phyloP scores from a whole-genome alignment of 140 eudicot species.

The Flaveria floridana region DNA sequence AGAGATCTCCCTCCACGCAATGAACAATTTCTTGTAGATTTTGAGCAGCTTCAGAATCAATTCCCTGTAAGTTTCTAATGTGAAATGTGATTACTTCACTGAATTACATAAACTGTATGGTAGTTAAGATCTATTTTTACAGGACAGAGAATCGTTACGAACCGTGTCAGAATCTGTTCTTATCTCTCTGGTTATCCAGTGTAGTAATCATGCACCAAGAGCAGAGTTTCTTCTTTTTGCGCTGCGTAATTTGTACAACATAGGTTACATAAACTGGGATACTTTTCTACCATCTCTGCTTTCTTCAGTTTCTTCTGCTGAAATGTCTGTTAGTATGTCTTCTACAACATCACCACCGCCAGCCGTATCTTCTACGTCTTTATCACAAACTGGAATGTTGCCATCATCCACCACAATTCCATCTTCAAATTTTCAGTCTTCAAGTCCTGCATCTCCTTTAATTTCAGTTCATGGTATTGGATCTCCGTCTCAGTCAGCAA shows the following conservation, averaged over 20 bases:
- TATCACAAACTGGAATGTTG: conserved; percentile 63
- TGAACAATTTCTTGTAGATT: conserved; percentile 76
- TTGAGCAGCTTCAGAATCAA: conserved; percentile 74
- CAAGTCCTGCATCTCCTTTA: conserved; percentile 85
- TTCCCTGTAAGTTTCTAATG: conserved; percentile 54
- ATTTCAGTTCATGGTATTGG: conserved; percentile 55
- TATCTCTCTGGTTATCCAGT: conserved; percentile 78
- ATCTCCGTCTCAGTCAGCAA: conserved; percentile 52
- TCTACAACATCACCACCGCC: conserved; percentile 48
- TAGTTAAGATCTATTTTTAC: conserved; percentile 29
- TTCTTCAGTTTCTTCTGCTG: conserved; percentile 75
- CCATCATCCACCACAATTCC: conserved; percentile 52
- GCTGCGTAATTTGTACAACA: conserved; percentile 62
- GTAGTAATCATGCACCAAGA: conserved; percentile 83
- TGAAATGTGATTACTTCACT: not conserved
- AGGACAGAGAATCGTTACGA: conserved; percentile 87
- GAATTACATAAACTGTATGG: conserved; percentile 18
- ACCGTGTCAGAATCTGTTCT: conserved; percentile 79
- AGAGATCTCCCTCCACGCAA: conserved; percentile 82
- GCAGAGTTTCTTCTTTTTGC: conserved; percentile 88
- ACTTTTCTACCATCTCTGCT: conserved; percentile 92
- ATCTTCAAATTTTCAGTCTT: conserved; percentile 61
- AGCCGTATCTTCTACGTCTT: conserved; percentile 47
- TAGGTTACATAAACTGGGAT: conserved; percentile 80
- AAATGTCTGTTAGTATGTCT: conserved; percentile 45